phyloP scores from a whole-genome alignment of 306 rosid genomes.

The Mucuna pruriens region DNA sequence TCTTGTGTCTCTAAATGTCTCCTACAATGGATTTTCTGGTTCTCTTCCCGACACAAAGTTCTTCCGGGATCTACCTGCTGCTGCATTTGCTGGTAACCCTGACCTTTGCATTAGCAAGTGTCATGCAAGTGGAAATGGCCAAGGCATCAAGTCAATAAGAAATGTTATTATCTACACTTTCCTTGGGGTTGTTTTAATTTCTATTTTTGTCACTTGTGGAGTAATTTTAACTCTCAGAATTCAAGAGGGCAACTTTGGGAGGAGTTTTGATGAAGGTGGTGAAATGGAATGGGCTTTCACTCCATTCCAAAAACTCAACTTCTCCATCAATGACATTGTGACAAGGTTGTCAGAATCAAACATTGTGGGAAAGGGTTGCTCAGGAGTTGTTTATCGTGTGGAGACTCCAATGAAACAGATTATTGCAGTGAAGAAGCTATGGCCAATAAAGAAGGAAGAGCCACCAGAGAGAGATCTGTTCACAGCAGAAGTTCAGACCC shows the following conservation, averaged over 20 bases:
- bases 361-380: slow-evolving; percentile 85
- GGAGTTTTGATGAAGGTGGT: slow-evolving; percentile 49
- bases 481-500: slow-evolving; percentile 80
- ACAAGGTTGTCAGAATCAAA: slow-evolving; percentile 75
- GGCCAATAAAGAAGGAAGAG: slow-evolving; percentile 72
- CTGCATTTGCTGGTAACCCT: slow-evolving; percentile 71
- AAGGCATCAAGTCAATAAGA: slow-evolving; percentile 54
- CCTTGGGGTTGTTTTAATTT: slow-evolving; percentile 66
- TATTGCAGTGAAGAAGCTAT: slow-evolving; percentile 94
- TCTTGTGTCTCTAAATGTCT: slow-evolving; percentile 83
- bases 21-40: slow-evolving; percentile 82
- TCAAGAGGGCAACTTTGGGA: slow-evolving; percentile 51
- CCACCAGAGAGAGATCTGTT: slow-evolving; percentile 71
- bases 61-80: slow-evolving; percentile 70
- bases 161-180: slow-evolving; percentile 59
- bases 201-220: slow-evolving; percentile 58
- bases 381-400: slow-evolving; percentile 87
- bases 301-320: slow-evolving; percentile 87
- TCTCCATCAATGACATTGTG: slow-evolving; percentile 72
- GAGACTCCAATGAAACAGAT: slow-evolving; percentile 86
- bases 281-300: slow-evolving; percentile 84
- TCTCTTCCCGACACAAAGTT: slow-evolving; percentile 78
- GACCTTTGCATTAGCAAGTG: slow-evolving; percentile 74
- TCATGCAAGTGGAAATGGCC: slow-evolving; percentile 38
- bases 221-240: slow-evolving; percentile 59